Evolutionary conservation across 1,284 basidiomycete genomes (phyloP), one percentile per base, ranked within the genome.

Genomic region (Phellopilus nigrolimitatus): DNA sequence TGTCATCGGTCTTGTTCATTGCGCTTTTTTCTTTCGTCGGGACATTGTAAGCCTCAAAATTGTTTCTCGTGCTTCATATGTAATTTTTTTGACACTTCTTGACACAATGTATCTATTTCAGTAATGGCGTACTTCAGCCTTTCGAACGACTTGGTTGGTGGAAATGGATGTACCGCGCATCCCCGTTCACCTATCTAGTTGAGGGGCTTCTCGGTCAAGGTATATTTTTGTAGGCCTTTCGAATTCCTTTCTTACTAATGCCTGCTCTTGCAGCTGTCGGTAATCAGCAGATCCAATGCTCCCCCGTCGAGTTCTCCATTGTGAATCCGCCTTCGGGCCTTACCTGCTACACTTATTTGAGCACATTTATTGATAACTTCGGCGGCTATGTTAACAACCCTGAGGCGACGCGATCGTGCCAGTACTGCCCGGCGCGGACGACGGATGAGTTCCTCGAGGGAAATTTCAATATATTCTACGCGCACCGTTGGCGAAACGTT

Each of bases 101-200:
- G 51, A 40, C 49, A 36, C 33, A 22, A 3, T n/a, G 22, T 49
- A 45, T 24, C 7, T 49, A 3, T 51, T 58, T 56, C 45, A 80
- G 76, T 66, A 78, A 82, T 55, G 83, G 82, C 58, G 79, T 84
- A 21, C 56, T 85, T 43, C 82, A 86, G 62, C 82, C 83, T 0
- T 85, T 71, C 67, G 61, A 71, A 4, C 64, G 73, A 12, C 76
- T 91, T 4, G 83, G 81, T 4, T 91, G 87, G 83, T 91, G 88
- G 88, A 71, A 71, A 57, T 92, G 88, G 84, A 88, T 91, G 83
- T 88, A 91, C 67, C 76, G 75, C 44, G 66, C 88, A 4, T 87
- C 86, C 1, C 89, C 89, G 0, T 90, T 82, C 67, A 88, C 84
- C 6, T 85, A 84, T 60, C 68, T 84, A 37, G 73, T 80, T 43